Percentiles rank a stretch among this genome's conserved stretches.
Conservation (phyloP, 1,284 basidiomycete species). For the Heliocybe sulcata region DNA sequence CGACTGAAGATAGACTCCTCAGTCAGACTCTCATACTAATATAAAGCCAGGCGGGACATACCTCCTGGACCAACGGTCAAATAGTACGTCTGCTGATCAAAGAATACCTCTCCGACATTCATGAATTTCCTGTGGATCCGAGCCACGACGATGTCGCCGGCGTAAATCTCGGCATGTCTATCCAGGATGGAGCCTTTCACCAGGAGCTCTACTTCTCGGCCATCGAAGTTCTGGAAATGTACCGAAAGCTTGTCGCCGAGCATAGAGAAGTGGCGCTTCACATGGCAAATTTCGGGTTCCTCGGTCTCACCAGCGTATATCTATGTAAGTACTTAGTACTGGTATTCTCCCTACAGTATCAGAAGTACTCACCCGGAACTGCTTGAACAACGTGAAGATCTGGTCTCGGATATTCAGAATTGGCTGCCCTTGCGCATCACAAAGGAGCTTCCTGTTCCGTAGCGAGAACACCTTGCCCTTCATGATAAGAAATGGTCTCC, state of each 20-base stretch:
- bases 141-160: not conserved
- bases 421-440: not conserved
- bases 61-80: conserved; percentile 1
- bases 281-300: not conserved
- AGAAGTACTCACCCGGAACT: not conserved
- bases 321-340: not conserved
- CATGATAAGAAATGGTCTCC: not conserved
- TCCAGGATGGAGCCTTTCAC: not conserved
- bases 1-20: not conserved
- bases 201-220: not conserved
- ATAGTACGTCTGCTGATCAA: conserved; percentile 2
- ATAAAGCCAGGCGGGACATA: not conserved
- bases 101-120: not conserved
- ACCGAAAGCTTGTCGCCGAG: not conserved
- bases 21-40: not conserved
- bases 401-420: not conserved
- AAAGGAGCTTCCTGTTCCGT: not conserved
- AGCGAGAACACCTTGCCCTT: conserved; percentile 2
- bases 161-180: not conserved
- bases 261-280: not conserved
- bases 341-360: no score
- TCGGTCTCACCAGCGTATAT: not conserved
- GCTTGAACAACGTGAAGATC: not conserved
- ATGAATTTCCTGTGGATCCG: conserved; percentile 1
- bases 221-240: not conserved